A percentile compares a stretch with the other conserved stretches of the same genome.
Evolutionary conservation across 2,329 filamentous ascomycete genomes (phyloP).

Genomic region (Geosmithia flava): DNA sequence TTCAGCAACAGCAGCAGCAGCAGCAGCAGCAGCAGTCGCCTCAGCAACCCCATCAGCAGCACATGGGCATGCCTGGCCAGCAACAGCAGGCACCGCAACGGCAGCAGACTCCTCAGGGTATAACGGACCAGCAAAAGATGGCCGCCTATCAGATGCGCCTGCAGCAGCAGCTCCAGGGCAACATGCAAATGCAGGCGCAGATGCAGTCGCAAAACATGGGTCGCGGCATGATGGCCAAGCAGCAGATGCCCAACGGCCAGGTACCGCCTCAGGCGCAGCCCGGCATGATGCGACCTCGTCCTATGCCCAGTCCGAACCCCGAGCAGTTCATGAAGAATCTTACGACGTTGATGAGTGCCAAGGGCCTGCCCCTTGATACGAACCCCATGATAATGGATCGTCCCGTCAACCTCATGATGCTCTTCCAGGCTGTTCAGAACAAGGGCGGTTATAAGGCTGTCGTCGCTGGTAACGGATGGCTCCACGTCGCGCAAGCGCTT

Average conservation of each 20-base stretch:
- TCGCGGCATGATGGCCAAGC: conserved; percentile 41
- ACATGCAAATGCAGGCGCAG: conserved; percentile 36
- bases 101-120: conserved; percentile 17
- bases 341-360: conserved; percentile 62
- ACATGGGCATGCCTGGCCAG: conserved; percentile 12
- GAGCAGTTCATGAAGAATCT: conserved; percentile 69
- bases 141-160: conserved; percentile 72
- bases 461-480: conserved; percentile 60
- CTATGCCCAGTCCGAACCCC: conserved; percentile 33
- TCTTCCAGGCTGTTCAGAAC: conserved; percentile 63
- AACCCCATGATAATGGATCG: conserved; percentile 65
- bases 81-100: conserved; percentile 32
- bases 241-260: conserved; percentile 43
- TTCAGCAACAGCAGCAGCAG: conserved; percentile 32
- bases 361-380: conserved; percentile 60
- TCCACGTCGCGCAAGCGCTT: conserved; percentile 53
- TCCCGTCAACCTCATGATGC: conserved; percentile 58
- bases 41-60: conserved; percentile 15
- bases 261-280: conserved; percentile 25
- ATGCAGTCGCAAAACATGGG: conserved; percentile 35
- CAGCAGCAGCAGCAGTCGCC: conserved; percentile 28
- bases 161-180: conserved; percentile 58
- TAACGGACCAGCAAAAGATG: conserved; percentile 60
- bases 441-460: conserved; percentile 72
- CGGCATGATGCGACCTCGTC: conserved; percentile 28